Evolutionary conservation across 2,329 filamentous ascomycete genomes (phyloP).

Genomic region (Ophiostoma pallidulum): DNA sequence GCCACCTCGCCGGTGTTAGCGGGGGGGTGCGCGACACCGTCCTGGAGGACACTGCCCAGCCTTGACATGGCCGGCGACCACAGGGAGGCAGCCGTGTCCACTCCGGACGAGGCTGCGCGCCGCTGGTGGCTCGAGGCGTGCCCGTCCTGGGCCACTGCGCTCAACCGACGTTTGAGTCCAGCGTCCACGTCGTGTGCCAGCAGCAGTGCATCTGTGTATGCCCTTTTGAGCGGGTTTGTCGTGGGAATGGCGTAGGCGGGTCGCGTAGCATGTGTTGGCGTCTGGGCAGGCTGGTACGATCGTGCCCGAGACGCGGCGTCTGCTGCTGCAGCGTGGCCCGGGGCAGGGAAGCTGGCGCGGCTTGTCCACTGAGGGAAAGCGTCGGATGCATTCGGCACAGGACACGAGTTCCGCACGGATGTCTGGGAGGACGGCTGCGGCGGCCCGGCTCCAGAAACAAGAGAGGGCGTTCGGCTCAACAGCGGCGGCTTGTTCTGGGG

Average conservation of each 20-base stretch:
- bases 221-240: neutral
- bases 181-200: no score
- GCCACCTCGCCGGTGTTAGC: neutral
- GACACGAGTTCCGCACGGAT: no score
- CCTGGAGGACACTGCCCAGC: neutral
- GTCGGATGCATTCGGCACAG: no score
- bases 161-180: neutral
- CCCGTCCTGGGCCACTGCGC: neutral
- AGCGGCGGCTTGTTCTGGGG: neutral
- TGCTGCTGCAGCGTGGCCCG: no score
- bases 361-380: no score
- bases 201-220: neutral
- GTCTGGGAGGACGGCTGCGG: neutral
- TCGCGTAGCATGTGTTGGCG: neutral
- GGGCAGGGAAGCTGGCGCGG: no score
- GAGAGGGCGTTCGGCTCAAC: slow-evolving; percentile 1
- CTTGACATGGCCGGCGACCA: neutral
- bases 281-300: neutral
- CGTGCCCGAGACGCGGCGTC: no score
- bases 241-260: neutral
- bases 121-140: neutral
- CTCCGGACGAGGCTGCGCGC: slow-evolving; percentile 4
- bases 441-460: neutral
- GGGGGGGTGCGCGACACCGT: neutral
- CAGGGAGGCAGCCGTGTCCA: neutral